A percentile compares a stretch with the other conserved stretches of the same genome.
phyloP scores from a whole-genome alignment of 805 yeast species.

The Nakazawaea anatomiae region DNA sequence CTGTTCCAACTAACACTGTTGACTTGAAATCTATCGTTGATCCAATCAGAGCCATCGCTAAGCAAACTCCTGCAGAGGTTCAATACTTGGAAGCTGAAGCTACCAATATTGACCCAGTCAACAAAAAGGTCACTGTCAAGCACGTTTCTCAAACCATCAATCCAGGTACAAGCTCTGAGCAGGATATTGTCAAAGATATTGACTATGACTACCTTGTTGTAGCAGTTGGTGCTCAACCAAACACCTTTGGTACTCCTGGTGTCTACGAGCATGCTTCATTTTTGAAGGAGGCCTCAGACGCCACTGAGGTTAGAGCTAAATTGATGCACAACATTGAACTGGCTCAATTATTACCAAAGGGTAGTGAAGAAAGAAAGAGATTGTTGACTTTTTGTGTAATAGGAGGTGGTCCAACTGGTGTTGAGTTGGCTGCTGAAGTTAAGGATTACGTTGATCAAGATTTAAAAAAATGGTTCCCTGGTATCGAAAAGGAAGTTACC shows the following conservation, averaged over 20 bases:
- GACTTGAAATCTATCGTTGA: conserved; percentile 89
- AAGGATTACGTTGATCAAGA: conserved; percentile 94
- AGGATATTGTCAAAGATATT: conserved; percentile 39
- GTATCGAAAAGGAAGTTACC: conserved; percentile 71
- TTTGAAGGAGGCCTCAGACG: conserved; percentile 86
- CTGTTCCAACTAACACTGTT: conserved; percentile 90
- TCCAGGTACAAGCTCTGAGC: conserved; percentile 34
- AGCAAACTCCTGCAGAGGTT: conserved; percentile 71
- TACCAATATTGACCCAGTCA: conserved; percentile 68
- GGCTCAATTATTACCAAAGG: conserved; percentile 73
- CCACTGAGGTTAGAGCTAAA: conserved; percentile 75
- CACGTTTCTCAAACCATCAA: conserved; percentile 46
- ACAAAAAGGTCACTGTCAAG: conserved; percentile 59
- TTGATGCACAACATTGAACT: conserved; percentile 87
- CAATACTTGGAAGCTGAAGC: conserved; percentile 89
- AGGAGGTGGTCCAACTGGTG: conserved; percentile 99
- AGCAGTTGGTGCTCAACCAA: conserved; percentile 94
- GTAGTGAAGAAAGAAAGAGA: conserved; percentile 72
- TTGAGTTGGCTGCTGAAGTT: conserved; percentile 93
- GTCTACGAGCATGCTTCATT: conserved; percentile 83
- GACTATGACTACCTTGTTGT: conserved; percentile 79
- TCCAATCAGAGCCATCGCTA: conserved; percentile 83
- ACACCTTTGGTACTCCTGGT: conserved; percentile 94
- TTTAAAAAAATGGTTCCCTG: conserved; percentile 83
- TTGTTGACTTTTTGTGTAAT: conserved; percentile 85